Base-by-base conservation (phyloP, 495 filamentous ascomycete species). In the Talaromyces nanjingensis region DNA sequence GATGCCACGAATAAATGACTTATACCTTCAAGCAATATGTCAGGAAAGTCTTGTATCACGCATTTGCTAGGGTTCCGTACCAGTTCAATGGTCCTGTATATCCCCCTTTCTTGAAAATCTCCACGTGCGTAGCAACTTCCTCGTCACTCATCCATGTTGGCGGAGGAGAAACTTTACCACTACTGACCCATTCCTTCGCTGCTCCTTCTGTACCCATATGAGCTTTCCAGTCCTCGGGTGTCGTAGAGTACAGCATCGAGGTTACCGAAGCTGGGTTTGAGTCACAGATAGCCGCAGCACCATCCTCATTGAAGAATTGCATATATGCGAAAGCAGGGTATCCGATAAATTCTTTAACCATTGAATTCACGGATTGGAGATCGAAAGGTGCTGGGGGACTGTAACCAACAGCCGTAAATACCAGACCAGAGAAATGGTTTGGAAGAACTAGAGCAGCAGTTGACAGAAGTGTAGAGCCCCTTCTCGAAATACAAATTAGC, bases 21-120 rank as follows among this genome's bases (percentile, higher is more conserved):
- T 60, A 14, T 60, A 60, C 59, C 59, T 45, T 22, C 11, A 11
- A 29, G 6, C 2, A 18, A 22, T 59, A 3, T 29, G 22, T 9
- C 6, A 56, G 6, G 25, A 25, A 56, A 56, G 11, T 54, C 18
- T 9, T 16, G 22, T 56, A 4, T 54, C 8, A 37, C 8, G 33
- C 49, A 24, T 14, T 54, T 5, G 24, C 6, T 14, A 27, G 27
- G 53, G 6, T 6, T 24, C 14, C 53, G 12, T 11, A 60, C 59
- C 59, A 60, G 18, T 60, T 62, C 25, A 62, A 11, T n/a, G 60
- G 60, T 3, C 60, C 60, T 25, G 42, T 62, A 53, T 62, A 62
- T 24, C 60, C 60, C 16, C 29, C 47, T 25, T 62, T 49, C 18
- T 62, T 20, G 39, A 62, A 34, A 16, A 62, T 53, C 3, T 33